Evolutionary conservation across 2,329 filamentous ascomycete genomes (phyloP).

Genomic region (Neurospora sp.): DNA sequence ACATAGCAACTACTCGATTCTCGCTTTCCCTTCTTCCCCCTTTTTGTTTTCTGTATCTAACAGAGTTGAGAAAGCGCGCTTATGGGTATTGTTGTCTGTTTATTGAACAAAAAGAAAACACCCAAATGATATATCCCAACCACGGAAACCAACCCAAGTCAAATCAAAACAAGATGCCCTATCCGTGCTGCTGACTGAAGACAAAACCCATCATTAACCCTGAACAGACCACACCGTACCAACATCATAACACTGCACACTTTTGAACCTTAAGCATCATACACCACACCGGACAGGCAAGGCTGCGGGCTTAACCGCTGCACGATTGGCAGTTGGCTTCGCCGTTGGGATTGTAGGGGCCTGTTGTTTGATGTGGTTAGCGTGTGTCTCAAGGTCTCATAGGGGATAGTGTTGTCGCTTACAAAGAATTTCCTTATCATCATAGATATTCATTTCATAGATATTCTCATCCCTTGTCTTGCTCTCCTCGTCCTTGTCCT

Average conservation of each 20-base stretch:
- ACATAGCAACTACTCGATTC: not conserved
- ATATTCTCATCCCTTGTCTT: constrained; percentile 70
- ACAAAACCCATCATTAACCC: not conserved
- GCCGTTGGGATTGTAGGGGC: constrained; percentile 20
- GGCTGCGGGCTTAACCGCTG: constrained; percentile 56
- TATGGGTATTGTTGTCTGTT: not conserved
- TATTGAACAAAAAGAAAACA: not conserved
- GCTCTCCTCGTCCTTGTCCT: constrained; percentile 63
- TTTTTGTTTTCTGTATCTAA: not conserved
- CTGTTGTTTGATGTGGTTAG: constrained; percentile 27
- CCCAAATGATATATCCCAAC: not conserved
- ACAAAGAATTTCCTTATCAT: too few species aligned
- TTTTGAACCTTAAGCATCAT: constrained; percentile 2
- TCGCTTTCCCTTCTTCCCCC: not conserved
- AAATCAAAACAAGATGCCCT: not conserved
- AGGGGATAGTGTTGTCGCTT: constrained; percentile 30
- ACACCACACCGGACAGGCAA: not conserved
- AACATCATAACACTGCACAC: constrained; percentile 3
- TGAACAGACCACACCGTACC: not conserved
- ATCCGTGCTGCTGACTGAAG: not conserved
- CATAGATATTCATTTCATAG: too few species aligned
- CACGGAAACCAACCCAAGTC: not conserved
- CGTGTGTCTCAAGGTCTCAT: not conserved
- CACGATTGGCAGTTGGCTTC: too few species aligned
- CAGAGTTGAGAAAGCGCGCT: not conserved